A percentile compares a stretch with the other conserved stretches of the same genome.
Conservation (phyloP, 164 flowering plant genomes). For the Annona cherimola region DNA sequence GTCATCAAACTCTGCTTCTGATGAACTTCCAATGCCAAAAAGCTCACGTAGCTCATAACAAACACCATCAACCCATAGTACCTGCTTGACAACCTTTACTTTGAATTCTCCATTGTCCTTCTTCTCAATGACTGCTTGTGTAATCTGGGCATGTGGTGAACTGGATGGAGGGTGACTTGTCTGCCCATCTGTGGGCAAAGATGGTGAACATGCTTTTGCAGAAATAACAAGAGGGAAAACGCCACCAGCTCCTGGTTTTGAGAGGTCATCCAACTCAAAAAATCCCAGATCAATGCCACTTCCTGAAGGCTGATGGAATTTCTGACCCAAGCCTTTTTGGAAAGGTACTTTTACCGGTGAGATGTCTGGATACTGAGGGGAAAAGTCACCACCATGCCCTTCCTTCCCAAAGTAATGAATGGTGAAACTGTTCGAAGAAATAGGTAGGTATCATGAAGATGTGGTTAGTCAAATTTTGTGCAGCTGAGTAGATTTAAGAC, state of each 20-base stretch:
- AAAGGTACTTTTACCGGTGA: constrained; percentile 52
- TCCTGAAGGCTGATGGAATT: constrained; percentile 69
- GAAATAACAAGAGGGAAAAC: constrained; percentile 80
- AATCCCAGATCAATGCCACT: constrained; percentile 79
- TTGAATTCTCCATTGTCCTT: constrained; percentile 41
- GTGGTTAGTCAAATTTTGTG: background rate
- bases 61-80: constrained; percentile 66
- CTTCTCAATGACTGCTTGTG: constrained; percentile 72
- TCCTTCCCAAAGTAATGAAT: constrained; percentile 81
- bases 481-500: background rate
- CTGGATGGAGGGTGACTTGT: constrained; percentile 23
- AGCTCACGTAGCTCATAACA: constrained; percentile 85
- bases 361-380: constrained; percentile 57
- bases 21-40: constrained; percentile 65
- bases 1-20: constrained; percentile 38
- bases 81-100: constrained; percentile 64
- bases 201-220: constrained; percentile 43
- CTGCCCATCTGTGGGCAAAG: constrained; percentile 23
- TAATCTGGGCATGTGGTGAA: constrained; percentile 56
- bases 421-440: constrained; percentile 49
- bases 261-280: constrained; percentile 64
- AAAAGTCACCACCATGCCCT: constrained; percentile 49
- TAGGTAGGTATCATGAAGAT: background rate
- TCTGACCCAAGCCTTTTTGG: constrained; percentile 62
- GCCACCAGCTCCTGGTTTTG: constrained; percentile 67